Base-by-base conservation (phyloP, 148 eudicot genomes). In the Suaeda aralocaspica region DNA sequence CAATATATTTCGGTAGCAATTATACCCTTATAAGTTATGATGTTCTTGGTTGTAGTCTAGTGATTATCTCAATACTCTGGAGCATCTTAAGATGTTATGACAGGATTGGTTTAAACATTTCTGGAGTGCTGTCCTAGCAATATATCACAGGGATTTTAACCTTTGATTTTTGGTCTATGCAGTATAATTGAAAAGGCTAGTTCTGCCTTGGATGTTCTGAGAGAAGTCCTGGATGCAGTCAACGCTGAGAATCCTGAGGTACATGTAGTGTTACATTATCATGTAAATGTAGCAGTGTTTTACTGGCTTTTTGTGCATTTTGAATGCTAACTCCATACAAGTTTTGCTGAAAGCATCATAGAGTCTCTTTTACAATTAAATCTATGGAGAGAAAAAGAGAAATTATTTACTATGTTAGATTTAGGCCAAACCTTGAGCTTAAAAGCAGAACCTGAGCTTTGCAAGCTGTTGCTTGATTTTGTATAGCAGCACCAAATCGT, bases 171-270 rank as follows among this genome's bases (percentile, higher is more conserved):
- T 19, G 53, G 66, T 53, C 68, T 50, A 31, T 77, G 73, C 96
- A 94, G 99, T 76, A 85, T 94, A 66, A 85, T 94, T 76, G 86
- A 91, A 69, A 94, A 94, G 77, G 99, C 97, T 64, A 82, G 77
- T 69, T 77, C 96, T 63, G 93, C 97, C 2, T 33, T 91, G 69
- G 97, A 91, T 83, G 93, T 94, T 64, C 76, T 94, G 68, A 82
- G 87, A 74, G 99, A 94, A 72, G 99, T 94, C 55, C 86, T 94
- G 80, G 88, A 86, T 78, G 89, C 99, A 57, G 88, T 94, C 68
- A 83, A 89, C 76, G 53, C 77, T 72, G 88, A 82, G 67, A 81
- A 81, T 70, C 96, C 96, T 30, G 96, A 94, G 96, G 99, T 94
- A 66, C 63, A 21, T 59, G 46, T n/a, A 28, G 33, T 24, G 45